Evolutionary conservation across 2,329 filamentous ascomycete genomes (phyloP), one percentile per base, ranked within the genome.

Genomic region (Trichoderma sp.): DNA sequence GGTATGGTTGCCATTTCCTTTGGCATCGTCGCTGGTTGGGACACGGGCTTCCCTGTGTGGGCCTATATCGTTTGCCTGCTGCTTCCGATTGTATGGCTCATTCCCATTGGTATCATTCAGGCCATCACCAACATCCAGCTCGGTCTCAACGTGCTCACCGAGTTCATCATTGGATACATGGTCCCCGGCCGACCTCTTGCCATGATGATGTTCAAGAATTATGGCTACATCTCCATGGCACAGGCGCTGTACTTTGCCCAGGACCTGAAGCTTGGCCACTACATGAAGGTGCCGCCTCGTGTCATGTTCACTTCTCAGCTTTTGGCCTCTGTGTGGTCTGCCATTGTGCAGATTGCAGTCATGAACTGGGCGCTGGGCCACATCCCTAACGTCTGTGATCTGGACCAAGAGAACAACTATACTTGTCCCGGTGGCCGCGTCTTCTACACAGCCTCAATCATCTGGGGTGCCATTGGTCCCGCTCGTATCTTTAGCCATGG

Each of bases 161-260:
- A 93, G 78, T 92, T 91, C 76, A 86, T 93, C 72, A 86, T 91
- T 73, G 91, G 91, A 6, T 93, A 93, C 79, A 91, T 93, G 85
- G 87, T 91, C 64, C 91, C 91, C 0, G 91, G 91, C 30, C 86
- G 86, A 3, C 91, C 91, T 2, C 84, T 93, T 73, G 90, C 90
- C 62, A 90, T 93, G 86, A 93, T 93, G 91, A 86, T 93, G 82
- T 93, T 93, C 83, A 93, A 93, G 81, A 92, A 90, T 73, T 93
- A 91, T 76, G 89, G 90, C 65, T 92, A 91, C 78, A 87, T 92
- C 70, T 88, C 85, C 80, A 91, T 92, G 88, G 84, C 84, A 17
- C 88, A 92, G 78, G 90, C 88, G 0, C 82, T 91, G 64, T 89
- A 87, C 78, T 92, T 92, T 78, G 83, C 85, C 6, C 88, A 90